Base-by-base conservation (phyloP, 116 monocot species). In the Phalaenopsis hybrid region DNA sequence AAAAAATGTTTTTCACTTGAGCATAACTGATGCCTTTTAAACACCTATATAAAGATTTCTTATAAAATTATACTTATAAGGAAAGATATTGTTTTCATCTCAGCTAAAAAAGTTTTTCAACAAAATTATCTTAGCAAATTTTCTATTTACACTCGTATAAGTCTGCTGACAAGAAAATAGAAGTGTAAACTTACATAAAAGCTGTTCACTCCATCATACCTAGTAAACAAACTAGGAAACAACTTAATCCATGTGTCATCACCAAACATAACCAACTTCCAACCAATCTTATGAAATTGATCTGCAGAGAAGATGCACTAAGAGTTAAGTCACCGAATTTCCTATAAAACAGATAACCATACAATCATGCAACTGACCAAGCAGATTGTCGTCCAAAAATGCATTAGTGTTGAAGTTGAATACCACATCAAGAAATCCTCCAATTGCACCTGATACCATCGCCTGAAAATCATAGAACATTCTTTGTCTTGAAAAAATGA, bases 231-330 rank as follows among this genome's bases (percentile, higher is more conserved):
- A 80, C 81, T 77, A 82, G 98, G 98, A 86, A 98, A 98, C 79
- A 98, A 78, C 86, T 92, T 98, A 58, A 92, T 92, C 98, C 98
- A 98, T 75, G 98, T 98, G 44, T 98, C 90, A 89, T 98, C 98
- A 37, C 98, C 95, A 87, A 89, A 87, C 92, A 98, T 98, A 57
- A 98, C 91, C 85, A 98, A 81, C 81, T 89, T 89, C 88, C 87
- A 90, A 84, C 93, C 98, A 88, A 93, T 90, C 43, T 74, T 80
- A 86, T 88, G 84, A 33, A 98, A 88, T 57, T 98, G 95, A 83
- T 90, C 98, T 98, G 87, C 88, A 88, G 25, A 79, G 15, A 80
- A 59, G 15, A 81, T 52, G 69, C 57, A 82, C 33, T 79, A 11
- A 34, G 10, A 77, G 69, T 63, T 77, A 37, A 46, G 25, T 78